phyloP scores from a whole-genome alignment of 1,284 basidiomycete genomes.

The Spongispora temasekensis region DNA sequence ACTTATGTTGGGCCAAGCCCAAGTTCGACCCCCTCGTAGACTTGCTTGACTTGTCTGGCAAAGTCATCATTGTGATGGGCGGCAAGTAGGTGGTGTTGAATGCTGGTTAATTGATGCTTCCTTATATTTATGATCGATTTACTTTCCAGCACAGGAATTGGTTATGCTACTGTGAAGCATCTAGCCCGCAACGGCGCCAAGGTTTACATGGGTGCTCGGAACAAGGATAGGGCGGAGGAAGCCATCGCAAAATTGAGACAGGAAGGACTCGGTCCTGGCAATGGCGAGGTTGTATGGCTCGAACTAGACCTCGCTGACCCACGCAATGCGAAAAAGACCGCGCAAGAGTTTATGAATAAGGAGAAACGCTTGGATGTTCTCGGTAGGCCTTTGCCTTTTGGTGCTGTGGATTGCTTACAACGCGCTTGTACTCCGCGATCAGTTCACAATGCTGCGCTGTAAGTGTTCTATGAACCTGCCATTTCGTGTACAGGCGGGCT shows the following conservation, averaged over 20 bases:
- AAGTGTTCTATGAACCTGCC: constrained; percentile 13
- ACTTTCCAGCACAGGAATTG: constrained; percentile 43
- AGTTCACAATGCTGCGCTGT: constrained; percentile 60
- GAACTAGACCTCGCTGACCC: constrained; percentile 49
- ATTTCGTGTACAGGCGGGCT: background rate
- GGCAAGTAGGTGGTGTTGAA: constrained; percentile 44
- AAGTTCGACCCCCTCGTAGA: constrained; percentile 22
- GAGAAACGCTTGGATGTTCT: constrained; percentile 57
- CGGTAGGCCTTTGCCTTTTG: constrained; percentile 33
- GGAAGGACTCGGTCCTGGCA: constrained; percentile 38
- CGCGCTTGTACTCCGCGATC: background rate
- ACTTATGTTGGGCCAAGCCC: too few species aligned
- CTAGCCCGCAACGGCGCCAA: constrained; percentile 47
- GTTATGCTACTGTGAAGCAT: constrained; percentile 46
- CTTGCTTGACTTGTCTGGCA: constrained; percentile 34
- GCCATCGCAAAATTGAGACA: constrained; percentile 41
- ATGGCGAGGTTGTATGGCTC: constrained; percentile 46
- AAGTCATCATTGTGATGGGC: constrained; percentile 45
- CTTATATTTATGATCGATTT: background rate
- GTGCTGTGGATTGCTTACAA: background rate
- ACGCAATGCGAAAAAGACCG: constrained; percentile 43
- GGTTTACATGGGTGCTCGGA: constrained; percentile 48
- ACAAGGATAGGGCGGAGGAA: constrained; percentile 39
- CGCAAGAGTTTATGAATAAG: constrained; percentile 44
- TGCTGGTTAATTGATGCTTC: too few species aligned